Evolutionary conservation across 371 early-diverging fungal genomes (phyloP).

Genomic region (Actinomortierella ambigua): DNA sequence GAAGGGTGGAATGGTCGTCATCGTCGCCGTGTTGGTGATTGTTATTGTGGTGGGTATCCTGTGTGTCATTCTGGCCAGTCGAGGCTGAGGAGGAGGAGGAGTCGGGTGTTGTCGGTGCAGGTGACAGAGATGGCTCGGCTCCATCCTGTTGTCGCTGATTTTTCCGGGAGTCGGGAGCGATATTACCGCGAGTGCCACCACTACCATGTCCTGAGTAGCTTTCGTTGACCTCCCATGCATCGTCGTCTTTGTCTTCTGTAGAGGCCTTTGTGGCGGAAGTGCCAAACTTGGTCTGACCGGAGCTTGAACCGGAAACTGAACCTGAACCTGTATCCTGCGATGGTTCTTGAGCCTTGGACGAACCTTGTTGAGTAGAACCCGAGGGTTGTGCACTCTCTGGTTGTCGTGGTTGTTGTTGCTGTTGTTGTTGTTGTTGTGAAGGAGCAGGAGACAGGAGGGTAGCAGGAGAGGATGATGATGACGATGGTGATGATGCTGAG

Average conservation of each 20-base stretch:
- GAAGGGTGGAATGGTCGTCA: neutral
- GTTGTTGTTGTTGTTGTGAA: neutral
- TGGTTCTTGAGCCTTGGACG: neutral
- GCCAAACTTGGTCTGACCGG: too few relatives aligned
- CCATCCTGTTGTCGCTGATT: too few relatives aligned
- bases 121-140: too few relatives aligned
- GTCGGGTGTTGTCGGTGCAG: too few relatives aligned
- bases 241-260: conserved; percentile 33
- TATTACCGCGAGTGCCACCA: too few relatives aligned
- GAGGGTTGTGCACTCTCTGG: conserved; percentile 6
- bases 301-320: too few relatives aligned
- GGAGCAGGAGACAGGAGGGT: neutral
- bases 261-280: too few relatives aligned
- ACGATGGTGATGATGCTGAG: conserved; percentile 14
- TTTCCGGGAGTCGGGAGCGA: too few relatives aligned
- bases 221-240: conserved; percentile 43
- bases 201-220: conserved; percentile 35
- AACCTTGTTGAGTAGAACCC: neutral
- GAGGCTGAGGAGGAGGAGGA: conserved; percentile 3
- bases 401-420: conserved; percentile 3
- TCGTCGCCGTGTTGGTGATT: conserved; percentile 2
- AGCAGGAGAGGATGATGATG: conserved; percentile 4
- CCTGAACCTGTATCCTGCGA: neutral
- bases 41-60: conserved; percentile 2
- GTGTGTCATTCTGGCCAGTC: neutral